Conservation (phyloP, 2,329 filamentous ascomycete genomes). For the Colletotrichum incanum region DNA sequence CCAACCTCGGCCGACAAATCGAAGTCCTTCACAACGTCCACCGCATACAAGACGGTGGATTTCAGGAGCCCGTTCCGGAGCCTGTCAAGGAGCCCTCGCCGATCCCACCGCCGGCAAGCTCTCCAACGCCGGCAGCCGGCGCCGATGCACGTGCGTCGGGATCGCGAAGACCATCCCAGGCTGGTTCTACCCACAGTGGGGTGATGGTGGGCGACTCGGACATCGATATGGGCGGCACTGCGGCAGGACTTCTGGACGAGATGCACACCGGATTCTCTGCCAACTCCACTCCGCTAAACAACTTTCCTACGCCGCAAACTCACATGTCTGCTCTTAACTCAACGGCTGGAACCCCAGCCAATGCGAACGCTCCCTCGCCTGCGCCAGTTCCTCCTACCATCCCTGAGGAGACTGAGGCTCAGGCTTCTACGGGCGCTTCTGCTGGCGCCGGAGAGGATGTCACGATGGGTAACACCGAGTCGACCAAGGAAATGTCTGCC, state of each 20-base stretch:
- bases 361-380: conserved; percentile 64
- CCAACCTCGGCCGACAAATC: conserved; percentile 77
- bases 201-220: conserved; percentile 73
- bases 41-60: conserved; percentile 85
- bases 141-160: conserved; percentile 46
- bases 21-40: conserved; percentile 75
- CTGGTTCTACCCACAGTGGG: conserved; percentile 70
- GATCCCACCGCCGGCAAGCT: conserved; percentile 37
- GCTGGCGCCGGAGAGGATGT: conserved; percentile 53
- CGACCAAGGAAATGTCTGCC: conserved; percentile 52
- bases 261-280: conserved; percentile 76
- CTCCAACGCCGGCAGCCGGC: conserved; percentile 42
- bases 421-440: conserved; percentile 43
- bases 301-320: conserved; percentile 73
- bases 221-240: conserved; percentile 76
- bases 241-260: conserved; percentile 77
- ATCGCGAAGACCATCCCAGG: conserved; percentile 69
- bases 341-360: conserved; percentile 69
- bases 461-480: conserved; percentile 69
- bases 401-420: conserved; percentile 45
- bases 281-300: conserved; percentile 73
- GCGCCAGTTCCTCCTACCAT: conserved; percentile 51
- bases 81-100: conserved; percentile 53
- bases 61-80: conserved; percentile 73
- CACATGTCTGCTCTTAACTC: conserved; percentile 71